These are phyloP conservation scores for Candida sp. DNA, from an alignment of 1,139 yeast genomes.

Conservation along the genomic window DNA sequence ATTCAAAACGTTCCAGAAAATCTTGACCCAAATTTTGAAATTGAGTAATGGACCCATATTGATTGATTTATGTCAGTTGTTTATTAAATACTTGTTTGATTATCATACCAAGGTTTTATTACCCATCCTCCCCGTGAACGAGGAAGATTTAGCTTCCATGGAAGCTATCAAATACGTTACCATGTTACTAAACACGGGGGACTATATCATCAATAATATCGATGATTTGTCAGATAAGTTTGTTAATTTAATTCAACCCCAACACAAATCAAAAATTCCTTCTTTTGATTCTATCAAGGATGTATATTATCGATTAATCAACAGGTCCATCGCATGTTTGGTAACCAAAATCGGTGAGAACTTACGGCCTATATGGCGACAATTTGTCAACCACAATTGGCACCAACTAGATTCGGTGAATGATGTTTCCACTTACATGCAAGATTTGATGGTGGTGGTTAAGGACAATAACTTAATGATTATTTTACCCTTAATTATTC, in stretches of 20 bases:
- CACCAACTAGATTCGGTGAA: conserved; percentile 55
- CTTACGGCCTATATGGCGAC: conserved; percentile 76
- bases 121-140: conserved; percentile 51
- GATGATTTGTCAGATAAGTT: conserved; percentile 73
- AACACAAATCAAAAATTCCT: conserved; percentile 29
- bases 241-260: conserved; percentile 39
- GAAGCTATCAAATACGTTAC: conserved; percentile 71
- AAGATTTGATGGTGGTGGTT: conserved; percentile 51
- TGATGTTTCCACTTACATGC: conserved; percentile 69
- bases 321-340: conserved; percentile 54
- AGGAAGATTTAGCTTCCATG: conserved; percentile 20
- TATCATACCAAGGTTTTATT: conserved; percentile 61
- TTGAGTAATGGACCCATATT: conserved; percentile 70
- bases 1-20: conserved; percentile 70
- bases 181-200: conserved; percentile 81
- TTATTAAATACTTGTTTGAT: conserved; percentile 62
- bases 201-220: conserved; percentile 78
- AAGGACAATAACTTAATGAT: conserved; percentile 36
- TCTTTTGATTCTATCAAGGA: conserved; percentile 55
- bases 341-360: conserved; percentile 60
- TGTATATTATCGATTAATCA: conserved; percentile 55
- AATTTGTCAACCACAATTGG: conserved; percentile 83
- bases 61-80: conserved; percentile 58
- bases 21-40: conserved; percentile 72
- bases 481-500: conserved; percentile 59